Conservation (phyloP, 352 stramenopile genomes). For the Pythium phragmiticola region DNA sequence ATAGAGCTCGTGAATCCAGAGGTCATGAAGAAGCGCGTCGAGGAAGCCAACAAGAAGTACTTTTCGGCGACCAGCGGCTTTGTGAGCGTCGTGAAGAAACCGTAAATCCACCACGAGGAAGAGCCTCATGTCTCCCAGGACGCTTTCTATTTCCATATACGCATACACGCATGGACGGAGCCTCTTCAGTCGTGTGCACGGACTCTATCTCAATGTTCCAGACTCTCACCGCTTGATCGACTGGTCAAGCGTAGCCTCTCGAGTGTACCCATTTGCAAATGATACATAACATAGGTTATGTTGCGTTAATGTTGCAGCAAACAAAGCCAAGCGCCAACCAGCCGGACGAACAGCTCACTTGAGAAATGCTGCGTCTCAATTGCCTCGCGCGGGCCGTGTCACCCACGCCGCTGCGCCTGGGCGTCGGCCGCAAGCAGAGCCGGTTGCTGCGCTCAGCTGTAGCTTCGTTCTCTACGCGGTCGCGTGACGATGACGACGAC, state of each 20-base stretch:
- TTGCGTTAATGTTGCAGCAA: constrained; percentile 18
- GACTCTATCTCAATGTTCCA: too few relatives aligned
- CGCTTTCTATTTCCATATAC: neutral
- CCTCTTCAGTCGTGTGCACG: neutral
- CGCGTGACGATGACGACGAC: constrained; percentile 34
- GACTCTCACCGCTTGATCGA: too few relatives aligned
- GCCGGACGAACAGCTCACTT: neutral
- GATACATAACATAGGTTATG: neutral
- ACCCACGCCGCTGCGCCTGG: constrained; percentile 39
- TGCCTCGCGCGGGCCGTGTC: constrained; percentile 50
- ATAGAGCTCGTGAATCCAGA: constrained; percentile 98
- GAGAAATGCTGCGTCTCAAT: constrained; percentile 56
- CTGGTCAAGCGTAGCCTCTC: neutral
- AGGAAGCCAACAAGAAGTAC: constrained; percentile 97
- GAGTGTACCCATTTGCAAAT: neutral
- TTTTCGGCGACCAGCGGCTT: constrained; percentile 96
- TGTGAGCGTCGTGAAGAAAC: constrained; percentile 91
- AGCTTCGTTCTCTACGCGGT: constrained; percentile 29
- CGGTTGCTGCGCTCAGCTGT: constrained; percentile 21
- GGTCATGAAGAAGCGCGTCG: constrained; percentile 88
- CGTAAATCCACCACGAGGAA: constrained; percentile 14
- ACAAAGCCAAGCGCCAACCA: constrained; percentile 23
- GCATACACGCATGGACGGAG: neutral
- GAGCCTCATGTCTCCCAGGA: too few relatives aligned
- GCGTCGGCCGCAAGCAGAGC: constrained; percentile 21